Evolutionary conservation across 176 grass and related monocot genomes (phyloP), one percentile per base, ranked within the genome.

Genomic region (Oryza officinalis): DNA sequence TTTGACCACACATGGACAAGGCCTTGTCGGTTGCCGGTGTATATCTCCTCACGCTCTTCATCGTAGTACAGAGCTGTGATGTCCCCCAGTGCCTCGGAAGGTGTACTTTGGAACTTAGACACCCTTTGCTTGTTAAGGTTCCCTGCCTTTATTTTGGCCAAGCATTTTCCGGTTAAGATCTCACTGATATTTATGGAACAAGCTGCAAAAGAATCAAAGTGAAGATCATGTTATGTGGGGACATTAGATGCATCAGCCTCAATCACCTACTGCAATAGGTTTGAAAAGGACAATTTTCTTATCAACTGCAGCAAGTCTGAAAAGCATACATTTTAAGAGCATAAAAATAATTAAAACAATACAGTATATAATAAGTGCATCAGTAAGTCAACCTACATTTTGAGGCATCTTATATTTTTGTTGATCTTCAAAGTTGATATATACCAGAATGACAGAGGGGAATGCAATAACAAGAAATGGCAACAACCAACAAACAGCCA

Each of bases 161-260:
- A 57, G 27, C 86, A 94, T 91, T 94, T 94, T 46, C 88, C 88
- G 0, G 91, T 93, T 72, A 93, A 86, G 76, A 93, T 93, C 73
- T 93, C 87, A 1, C 91, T 93, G 72, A 93, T 93, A 78, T 93
- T 88, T 74, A 93, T 93, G 14, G 91, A 93, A 47, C 85, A 89
- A 57, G 72, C 91, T 90, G 81, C 71, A 81, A 23, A 73, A 11
- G 33, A 41, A 41, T 31, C 47, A 83, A 77, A 28, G 69, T 70
- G 57, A 25, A 86, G 37, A 41, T 82, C 67, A 82, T 20, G 38
- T 80, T 60, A 23, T 63, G 25, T 6, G 30, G 44, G 27, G 27
- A 41, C 28, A 79, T 47, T 52, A 79, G 22, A 17, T 26, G n/a
- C 33, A 67, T 28, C 8, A 69, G n/a, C 47, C 35, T 71, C 65